Evolutionary conservation across 495 filamentous ascomycete species (phyloP), one percentile per base, ranked within the genome.

Genomic region (Pseudotulostoma volvatum): DNA sequence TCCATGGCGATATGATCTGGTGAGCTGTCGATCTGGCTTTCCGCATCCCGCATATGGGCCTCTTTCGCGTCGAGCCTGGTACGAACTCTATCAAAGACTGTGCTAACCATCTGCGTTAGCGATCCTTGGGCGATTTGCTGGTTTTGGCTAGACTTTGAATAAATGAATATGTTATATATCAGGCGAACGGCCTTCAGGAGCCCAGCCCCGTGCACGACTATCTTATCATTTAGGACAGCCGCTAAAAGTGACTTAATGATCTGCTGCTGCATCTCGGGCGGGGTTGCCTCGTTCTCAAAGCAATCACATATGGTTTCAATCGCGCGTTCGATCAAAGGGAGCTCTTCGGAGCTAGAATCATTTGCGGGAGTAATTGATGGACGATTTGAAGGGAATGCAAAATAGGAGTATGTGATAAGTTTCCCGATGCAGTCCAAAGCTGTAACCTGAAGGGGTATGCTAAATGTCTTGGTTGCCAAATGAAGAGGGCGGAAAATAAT

Each of bases 281-380:
- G 76, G 0, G 92, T 96, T 3, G 79, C 80, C 57, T 99, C 92
- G 44, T 90, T 87, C 48, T 95, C 84, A 47, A 96, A 99, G 54
- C 92, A 99, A 51, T 96, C 88, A 67, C 92, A 96, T 59, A 99
- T 96, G 28, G 88, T 93, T 59, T 99, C 92, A 48, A 99, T 99
- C 33, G 92, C 92, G 45, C 86, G 75, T 56, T 99, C 92, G 53
- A 99, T 95, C 52, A 99, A 65, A 2, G 83, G 79, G 4, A 72
- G 55, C 33, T 63, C 57, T 39, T 62, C 54, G 8, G 56, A 44
- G 35, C 64, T 58, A 31, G 67, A 48, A 32, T 69, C 66, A 21
- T 64, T 68, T 41, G 63, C 57, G 35, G 65, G 42, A 15, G 38
- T 18, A 35, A 38, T 45, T 25, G 16, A 23, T 18, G 52, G 54